Conservation (phyloP, 345 rosid species). For the Aurinia saxatilis region DNA sequence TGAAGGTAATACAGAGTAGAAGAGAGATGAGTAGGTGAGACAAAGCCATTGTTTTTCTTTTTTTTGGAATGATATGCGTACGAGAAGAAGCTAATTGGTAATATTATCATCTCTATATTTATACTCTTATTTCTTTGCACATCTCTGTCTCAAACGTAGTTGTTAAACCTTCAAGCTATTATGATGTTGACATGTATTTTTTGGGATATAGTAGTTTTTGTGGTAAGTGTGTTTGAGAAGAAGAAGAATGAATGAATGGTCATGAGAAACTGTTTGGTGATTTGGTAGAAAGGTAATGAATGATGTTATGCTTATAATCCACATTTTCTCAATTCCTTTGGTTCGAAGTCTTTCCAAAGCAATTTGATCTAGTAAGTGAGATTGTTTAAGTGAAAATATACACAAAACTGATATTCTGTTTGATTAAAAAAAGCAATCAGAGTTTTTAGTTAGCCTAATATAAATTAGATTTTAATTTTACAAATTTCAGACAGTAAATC, state of each 20-base stretch:
- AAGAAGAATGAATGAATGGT: not conserved
- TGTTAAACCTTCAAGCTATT: constrained; percentile 16
- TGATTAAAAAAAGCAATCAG: not conserved
- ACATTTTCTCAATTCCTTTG: constrained; percentile 27
- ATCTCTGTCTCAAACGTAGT: constrained; percentile 20
- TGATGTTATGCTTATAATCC: constrained; percentile 25
- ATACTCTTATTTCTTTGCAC: constrained; percentile 6
- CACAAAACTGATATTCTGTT: not conserved
- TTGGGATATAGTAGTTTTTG: not conserved
- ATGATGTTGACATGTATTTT: constrained; percentile 15
- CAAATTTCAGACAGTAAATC: not conserved
- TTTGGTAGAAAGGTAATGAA: constrained; percentile 26
- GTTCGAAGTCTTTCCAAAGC: constrained; percentile 25
- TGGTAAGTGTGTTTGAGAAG: not conserved
- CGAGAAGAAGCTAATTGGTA: constrained; percentile 5
- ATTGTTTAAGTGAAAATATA: not conserved
- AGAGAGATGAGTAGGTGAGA: constrained; percentile 18
- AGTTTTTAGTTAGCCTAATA: not conserved
- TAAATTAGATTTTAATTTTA: not conserved
- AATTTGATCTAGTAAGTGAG: not conserved
- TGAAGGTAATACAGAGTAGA: constrained; percentile 20
- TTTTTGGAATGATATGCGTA: not conserved
- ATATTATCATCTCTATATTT: constrained; percentile 7
- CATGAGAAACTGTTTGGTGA: constrained; percentile 21
- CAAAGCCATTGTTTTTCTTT: constrained; percentile 9